Percentiles rank a stretch among this genome's conserved stretches.
phyloP scores from a whole-genome alignment of 352 stramenopile species.

The Pythium rhizo-oryzae region DNA sequence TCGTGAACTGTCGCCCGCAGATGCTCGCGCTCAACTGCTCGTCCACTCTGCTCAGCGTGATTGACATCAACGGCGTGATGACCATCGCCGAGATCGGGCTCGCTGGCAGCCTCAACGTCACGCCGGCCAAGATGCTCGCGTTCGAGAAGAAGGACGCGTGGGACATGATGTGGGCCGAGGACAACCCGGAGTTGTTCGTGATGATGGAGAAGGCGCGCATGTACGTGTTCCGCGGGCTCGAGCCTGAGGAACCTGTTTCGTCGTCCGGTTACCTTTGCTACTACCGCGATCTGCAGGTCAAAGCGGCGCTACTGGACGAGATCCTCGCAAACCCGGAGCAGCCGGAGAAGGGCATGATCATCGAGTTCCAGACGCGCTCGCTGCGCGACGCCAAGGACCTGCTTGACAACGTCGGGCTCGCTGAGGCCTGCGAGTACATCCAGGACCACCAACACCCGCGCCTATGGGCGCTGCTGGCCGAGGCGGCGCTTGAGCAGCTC shows the following conservation, averaged over 20 bases:
- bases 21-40: constrained; percentile 90
- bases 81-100: constrained; percentile 85
- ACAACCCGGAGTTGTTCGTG: constrained; percentile 92
- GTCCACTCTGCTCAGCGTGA: constrained; percentile 84
- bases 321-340: constrained; percentile 84
- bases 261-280: constrained; percentile 89
- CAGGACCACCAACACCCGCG: constrained; percentile 85
- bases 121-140: constrained; percentile 67
- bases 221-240: constrained; percentile 85
- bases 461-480: constrained; percentile 87
- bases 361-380: constrained; percentile 90
- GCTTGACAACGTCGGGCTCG: constrained; percentile 80
- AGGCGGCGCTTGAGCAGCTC: constrained; percentile 88
- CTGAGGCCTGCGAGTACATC: constrained; percentile 82
- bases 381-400: constrained; percentile 88
- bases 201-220: constrained; percentile 94
- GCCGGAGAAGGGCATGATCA: constrained; percentile 75
- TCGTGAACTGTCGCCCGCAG: constrained; percentile 79
- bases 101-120: constrained; percentile 59
- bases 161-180: constrained; percentile 92
- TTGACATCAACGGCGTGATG: constrained; percentile 90
- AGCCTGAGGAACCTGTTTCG: constrained; percentile 89
- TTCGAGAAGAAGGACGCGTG: constrained; percentile 92
- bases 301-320: constrained; percentile 83
- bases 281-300: constrained; percentile 90